Evolutionary conservation across 306 rosid genomes (phyloP).

Genomic region (Cucumis cinereus): DNA sequence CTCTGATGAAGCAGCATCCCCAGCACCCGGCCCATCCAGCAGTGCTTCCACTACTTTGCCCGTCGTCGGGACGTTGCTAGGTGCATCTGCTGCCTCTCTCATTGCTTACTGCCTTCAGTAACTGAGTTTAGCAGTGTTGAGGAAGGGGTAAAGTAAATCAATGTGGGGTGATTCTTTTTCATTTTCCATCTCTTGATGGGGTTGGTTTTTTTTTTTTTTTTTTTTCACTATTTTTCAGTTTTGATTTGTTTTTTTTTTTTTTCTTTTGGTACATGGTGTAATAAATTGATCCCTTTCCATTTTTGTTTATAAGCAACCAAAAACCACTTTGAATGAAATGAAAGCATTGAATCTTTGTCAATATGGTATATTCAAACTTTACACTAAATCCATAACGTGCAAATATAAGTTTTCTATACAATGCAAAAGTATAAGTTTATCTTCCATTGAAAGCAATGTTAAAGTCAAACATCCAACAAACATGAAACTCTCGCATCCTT

Average conservation of each 20-base stretch:
- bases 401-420: not conserved
- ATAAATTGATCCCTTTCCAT: slow-evolving; percentile 5
- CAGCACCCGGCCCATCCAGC: slow-evolving; percentile 7
- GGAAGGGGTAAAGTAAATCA: not conserved
- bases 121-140: not conserved
- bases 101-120: slow-evolving; percentile 22
- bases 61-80: slow-evolving; percentile 33
- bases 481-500: not conserved
- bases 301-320: not conserved
- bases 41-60: slow-evolving; percentile 16
- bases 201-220: not conserved
- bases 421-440: not conserved
- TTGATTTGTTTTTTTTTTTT: not conserved
- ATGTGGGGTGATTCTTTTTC: slow-evolving; percentile 2
- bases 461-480: not conserved
- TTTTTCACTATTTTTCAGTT: not conserved
- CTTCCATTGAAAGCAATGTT: not conserved
- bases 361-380: not conserved
- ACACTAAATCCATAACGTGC: not conserved
- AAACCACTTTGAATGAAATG: slow-evolving; percentile 4
- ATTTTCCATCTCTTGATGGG: not conserved
- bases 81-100: slow-evolving; percentile 41
- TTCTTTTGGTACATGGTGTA: not conserved
- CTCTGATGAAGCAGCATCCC: not conserved
- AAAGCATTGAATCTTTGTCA: not conserved